Evolutionary conservation across 768 basidiomycete species (phyloP), one percentile per base, ranked within the genome.

Genomic region (Pseudohyphozyma bogoriensis): DNA sequence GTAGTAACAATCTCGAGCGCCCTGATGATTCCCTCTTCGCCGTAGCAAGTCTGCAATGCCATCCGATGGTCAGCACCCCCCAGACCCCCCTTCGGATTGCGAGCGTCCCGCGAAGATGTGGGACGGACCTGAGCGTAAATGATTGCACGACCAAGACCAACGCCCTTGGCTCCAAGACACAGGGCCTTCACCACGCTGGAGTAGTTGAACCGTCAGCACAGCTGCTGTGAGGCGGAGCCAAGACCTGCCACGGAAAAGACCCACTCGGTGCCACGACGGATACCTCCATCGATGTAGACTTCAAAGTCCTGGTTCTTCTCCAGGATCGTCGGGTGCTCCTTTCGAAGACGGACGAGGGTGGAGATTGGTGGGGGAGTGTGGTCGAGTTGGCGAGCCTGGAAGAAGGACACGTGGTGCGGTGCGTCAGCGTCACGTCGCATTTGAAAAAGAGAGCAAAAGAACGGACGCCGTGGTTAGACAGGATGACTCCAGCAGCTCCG

Each of bases 61-160:
- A 42, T 18, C 12, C n/a, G n/a, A n/a, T n/a, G n/a, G n/a, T n/a
- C n/a, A n/a, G n/a, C n/a, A n/a, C n/a, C n/a, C n/a, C n/a, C n/a
- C n/a, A n/a, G n/a, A n/a, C n/a, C n/a, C n/a, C n/a, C n/a, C n/a
- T n/a, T 1, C 6, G 3, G 16, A 6, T 10, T 29, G 6, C 4
- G 26, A 8, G 20, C 11, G 13, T 15, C 32, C 28, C 1, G 12
- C 18, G 18, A 24, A 10, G 4, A 31, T 7, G 6, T 3, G 12
- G 39, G 4, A 0, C 72, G 62, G 13, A 70, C 64, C 47, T 78
- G 75, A 11, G 73, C 89, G 69, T 89, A 93, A 3, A 93, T 78
- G 77, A 91, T 89, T 18, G 86, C 79, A 18, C 90, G 78, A 2
- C 90, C 90, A 39, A 92, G 75, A 7, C 89, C 89, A 24, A 90